Conservation (phyloP, 2,329 filamentous ascomycete genomes). For the Samsoniella hepiali region DNA sequence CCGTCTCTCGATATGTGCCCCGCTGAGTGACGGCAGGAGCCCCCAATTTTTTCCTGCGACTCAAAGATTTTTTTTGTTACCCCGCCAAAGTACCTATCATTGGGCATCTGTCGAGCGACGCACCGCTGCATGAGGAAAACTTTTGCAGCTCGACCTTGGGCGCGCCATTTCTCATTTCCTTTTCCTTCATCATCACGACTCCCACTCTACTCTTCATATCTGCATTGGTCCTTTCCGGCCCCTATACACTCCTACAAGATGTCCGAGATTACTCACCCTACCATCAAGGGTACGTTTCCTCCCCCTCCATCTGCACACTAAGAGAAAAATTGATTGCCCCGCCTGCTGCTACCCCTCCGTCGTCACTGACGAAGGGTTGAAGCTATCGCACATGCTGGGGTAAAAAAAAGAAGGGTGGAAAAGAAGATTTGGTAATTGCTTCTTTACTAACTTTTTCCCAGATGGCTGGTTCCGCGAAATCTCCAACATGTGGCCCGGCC, state of each 20-base stretch:
- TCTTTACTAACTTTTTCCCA: conserved; percentile 35
- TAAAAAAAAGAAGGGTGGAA: background rate
- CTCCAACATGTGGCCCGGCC: conserved; percentile 97
- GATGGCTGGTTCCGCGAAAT: conserved; percentile 99
- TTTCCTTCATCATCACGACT: conserved; percentile 17
- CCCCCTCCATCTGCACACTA: background rate
- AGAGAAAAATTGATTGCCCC: conserved; percentile 8
- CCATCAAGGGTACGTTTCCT: conserved; percentile 52
- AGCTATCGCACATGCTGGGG: conserved; percentile 1
- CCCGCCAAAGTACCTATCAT: conserved; percentile 2
- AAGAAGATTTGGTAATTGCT: conserved; percentile 16
- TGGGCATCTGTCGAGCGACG: background rate
- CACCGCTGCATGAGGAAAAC: conserved; percentile 18
- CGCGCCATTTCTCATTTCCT: conserved; percentile 14
- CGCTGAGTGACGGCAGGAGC: conserved; percentile 1
- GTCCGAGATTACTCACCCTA: conserved; percentile 55
- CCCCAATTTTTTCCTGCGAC: conserved; percentile 2
- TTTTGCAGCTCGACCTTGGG: conserved; percentile 13
- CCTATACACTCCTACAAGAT: conserved; percentile 34
- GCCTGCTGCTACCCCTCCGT: conserved; percentile 26
- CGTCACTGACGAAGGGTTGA: conserved; percentile 19
- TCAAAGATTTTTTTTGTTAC: conserved; percentile 3
- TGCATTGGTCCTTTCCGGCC: conserved; percentile 7
- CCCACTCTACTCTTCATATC: background rate
- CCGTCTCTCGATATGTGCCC: conserved; percentile 1